A percentile compares a stretch with the other conserved stretches of the same genome.
Conservation (phyloP, 2,329 filamentous ascomycete species). For the Penicillium concentricum region DNA sequence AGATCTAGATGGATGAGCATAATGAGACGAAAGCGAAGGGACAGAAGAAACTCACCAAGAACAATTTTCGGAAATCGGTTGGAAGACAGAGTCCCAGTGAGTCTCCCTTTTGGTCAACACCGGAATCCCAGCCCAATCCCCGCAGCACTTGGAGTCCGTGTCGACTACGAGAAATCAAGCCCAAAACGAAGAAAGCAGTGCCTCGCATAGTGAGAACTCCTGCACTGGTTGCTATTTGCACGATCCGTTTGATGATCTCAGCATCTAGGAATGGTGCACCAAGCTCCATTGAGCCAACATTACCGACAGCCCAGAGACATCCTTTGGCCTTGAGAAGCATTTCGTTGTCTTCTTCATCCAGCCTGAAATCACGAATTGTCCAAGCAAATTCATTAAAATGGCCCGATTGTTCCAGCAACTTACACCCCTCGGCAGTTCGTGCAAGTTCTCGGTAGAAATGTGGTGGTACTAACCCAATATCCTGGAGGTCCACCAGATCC, state of each 20-base stretch:
- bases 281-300: constrained; percentile 96
- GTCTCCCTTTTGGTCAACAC: constrained; percentile 76
- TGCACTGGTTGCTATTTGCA: constrained; percentile 82
- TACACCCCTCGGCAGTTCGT: constrained; percentile 87
- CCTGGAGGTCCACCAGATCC: constrained; percentile 59
- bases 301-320: constrained; percentile 95
- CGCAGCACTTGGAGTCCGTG: constrained; percentile 90
- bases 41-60: constrained; percentile 59
- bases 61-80: constrained; percentile 71
- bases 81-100: constrained; percentile 88
- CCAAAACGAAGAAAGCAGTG: constrained; percentile 94
- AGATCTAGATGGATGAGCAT: constrained; percentile 33
- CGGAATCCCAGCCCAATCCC: constrained; percentile 90
- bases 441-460: constrained; percentile 97
- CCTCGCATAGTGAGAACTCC: constrained; percentile 90
- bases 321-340: constrained; percentile 91
- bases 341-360: constrained; percentile 81
- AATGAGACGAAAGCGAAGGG: background rate
- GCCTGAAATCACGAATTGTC: constrained; percentile 83
- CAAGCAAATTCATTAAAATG: constrained; percentile 92
- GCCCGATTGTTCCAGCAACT: constrained; percentile 83
- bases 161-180: constrained; percentile 84
- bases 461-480: constrained; percentile 70
- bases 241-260: constrained; percentile 82
- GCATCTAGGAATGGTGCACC: constrained; percentile 89